phyloP scores from a whole-genome alignment of 352 stramenopile species.

The Phytophthora fragariae region DNA sequence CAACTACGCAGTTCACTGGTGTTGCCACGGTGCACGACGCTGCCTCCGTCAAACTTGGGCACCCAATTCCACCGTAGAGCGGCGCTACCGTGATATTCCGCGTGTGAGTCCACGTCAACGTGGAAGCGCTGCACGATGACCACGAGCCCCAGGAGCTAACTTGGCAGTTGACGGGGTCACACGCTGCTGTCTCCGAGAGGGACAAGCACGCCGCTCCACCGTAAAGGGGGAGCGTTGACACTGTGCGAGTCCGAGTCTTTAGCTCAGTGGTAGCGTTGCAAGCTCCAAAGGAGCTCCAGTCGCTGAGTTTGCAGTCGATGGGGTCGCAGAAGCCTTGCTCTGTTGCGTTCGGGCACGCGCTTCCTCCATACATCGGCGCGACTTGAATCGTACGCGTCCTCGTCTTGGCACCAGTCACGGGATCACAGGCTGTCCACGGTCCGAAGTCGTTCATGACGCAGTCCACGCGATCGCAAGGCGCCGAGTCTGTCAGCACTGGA shows the following conservation, averaged over 20 bases:
- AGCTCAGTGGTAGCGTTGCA: constrained; percentile 40
- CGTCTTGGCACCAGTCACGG: constrained; percentile 34
- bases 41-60: constrained; percentile 46
- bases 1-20: constrained; percentile 56
- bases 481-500: constrained; percentile 29
- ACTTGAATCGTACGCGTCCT: constrained; percentile 38
- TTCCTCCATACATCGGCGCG: constrained; percentile 49
- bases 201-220: constrained; percentile 43
- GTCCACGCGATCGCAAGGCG: constrained; percentile 45
- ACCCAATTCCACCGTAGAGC: constrained; percentile 46
- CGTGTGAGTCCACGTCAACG: constrained; percentile 37
- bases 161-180: constrained; percentile 63
- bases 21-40: constrained; percentile 51
- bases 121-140: constrained; percentile 38
- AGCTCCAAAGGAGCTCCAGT: constrained; percentile 47
- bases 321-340: constrained; percentile 45
- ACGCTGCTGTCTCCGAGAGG: constrained; percentile 36
- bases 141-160: constrained; percentile 43
- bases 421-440: constrained; percentile 42
- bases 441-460: constrained; percentile 47
- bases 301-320: constrained; percentile 52
- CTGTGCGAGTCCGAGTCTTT: constrained; percentile 50
- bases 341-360: constrained; percentile 37
- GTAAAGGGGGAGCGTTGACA: constrained; percentile 42
- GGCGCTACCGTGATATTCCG: constrained; percentile 39